Percentiles rank a stretch among this genome's conserved stretches.
phyloP scores from a whole-genome alignment of 345 rosid genomes.

The Xanthoceras sorbifolium region DNA sequence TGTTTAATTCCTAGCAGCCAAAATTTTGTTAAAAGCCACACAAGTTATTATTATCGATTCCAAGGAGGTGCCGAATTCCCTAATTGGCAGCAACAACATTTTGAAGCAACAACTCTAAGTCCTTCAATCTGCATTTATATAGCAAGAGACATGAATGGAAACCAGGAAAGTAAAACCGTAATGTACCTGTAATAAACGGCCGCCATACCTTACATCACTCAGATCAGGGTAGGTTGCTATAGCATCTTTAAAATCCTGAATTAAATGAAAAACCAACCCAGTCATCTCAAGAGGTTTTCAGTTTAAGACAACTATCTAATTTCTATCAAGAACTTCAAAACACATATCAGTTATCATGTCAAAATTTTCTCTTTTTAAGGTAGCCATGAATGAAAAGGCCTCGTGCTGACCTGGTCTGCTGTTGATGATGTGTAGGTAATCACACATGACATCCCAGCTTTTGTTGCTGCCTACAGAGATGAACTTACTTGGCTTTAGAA shows the following conservation, averaged over 20 bases:
- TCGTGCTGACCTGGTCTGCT: slow-evolving; percentile 67
- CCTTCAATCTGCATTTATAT: slow-evolving; percentile 49
- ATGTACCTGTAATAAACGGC: neutral
- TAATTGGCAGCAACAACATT: slow-evolving; percentile 44
- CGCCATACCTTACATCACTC: slow-evolving; percentile 59
- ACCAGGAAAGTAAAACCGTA: neutral
- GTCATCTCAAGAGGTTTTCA: slow-evolving; percentile 10
- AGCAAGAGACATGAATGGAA: slow-evolving; percentile 5
- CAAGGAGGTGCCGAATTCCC: slow-evolving; percentile 9
- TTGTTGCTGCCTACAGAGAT: slow-evolving; percentile 69
- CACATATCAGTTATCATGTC: neutral
- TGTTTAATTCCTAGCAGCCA: neutral
- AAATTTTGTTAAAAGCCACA: neutral
- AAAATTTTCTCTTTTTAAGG: neutral
- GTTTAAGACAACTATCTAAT: neutral
- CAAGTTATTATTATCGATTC: slow-evolving; percentile 1
- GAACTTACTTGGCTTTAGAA: slow-evolving; percentile 16
- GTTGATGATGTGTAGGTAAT: slow-evolving; percentile 88
- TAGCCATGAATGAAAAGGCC: neutral
- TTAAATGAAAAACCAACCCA: neutral
- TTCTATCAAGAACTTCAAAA: neutral
- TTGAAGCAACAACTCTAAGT: slow-evolving; percentile 59
- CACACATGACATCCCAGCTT: slow-evolving; percentile 89
- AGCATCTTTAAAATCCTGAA: slow-evolving; percentile 83
- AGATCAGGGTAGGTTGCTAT: slow-evolving; percentile 79